phyloP scores from a whole-genome alignment of 192 early-diverging fungal genomes.

The Coemansia sp. region DNA sequence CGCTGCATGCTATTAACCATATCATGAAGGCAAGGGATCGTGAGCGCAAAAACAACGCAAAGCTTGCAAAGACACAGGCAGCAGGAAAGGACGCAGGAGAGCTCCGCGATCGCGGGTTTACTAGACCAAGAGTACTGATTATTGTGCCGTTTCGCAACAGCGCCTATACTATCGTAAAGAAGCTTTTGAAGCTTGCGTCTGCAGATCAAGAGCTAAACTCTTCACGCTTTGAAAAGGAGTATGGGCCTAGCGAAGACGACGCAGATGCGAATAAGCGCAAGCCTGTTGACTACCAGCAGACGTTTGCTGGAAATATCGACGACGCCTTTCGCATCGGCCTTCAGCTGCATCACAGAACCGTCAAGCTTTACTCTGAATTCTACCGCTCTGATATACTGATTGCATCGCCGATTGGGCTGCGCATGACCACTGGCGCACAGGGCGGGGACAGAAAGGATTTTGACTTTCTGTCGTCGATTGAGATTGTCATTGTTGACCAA shows the following conservation, averaged over 20 bases:
- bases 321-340: slow-evolving; percentile 94
- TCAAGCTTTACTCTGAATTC: slow-evolving; percentile 87
- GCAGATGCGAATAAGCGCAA: slow-evolving; percentile 57
- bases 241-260: slow-evolving; percentile 60
- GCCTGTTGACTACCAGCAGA: slow-evolving; percentile 78
- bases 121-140: slow-evolving; percentile 89
- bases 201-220: slow-evolving; percentile 83
- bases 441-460: slow-evolving; percentile 88
- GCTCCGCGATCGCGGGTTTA: slow-evolving; percentile 93
- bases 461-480: slow-evolving; percentile 93
- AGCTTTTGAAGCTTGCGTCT: slow-evolving; percentile 73
- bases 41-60: slow-evolving; percentile 73
- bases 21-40: slow-evolving; percentile 74
- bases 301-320: slow-evolving; percentile 94
- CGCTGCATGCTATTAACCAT: slow-evolving; percentile 90
- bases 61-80: slow-evolving; percentile 64
- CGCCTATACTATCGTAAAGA: slow-evolving; percentile 77
- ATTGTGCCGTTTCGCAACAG: slow-evolving; percentile 84
- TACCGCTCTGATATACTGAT: slow-evolving; percentile 91
- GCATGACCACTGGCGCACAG: slow-evolving; percentile 76
- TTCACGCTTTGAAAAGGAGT: slow-evolving; percentile 82
- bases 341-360: slow-evolving; percentile 81
- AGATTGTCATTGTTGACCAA: slow-evolving; percentile 86
- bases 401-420: slow-evolving; percentile 88
- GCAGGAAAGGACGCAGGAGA: slow-evolving; percentile 66